Base-by-base conservation (phyloP, 768 basidiomycete species). In the Collybia sp. region DNA sequence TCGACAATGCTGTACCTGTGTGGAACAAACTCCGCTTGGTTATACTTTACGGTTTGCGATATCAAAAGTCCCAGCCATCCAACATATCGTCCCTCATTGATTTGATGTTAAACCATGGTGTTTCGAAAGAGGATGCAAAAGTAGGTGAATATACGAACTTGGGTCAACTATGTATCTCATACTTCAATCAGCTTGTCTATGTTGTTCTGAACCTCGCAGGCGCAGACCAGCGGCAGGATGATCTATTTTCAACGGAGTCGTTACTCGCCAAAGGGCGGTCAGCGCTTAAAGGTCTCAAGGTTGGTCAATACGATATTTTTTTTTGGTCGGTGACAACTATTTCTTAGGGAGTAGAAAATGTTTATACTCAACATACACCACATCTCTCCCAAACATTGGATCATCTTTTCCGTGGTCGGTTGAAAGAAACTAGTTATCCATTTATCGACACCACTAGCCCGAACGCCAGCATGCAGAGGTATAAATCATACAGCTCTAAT, bases 361-460 rank as follows among this genome's bases (percentile, higher is more conserved):
- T 98, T 12, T 99, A 97, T 62, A 99, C 93, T 46, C 96, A 98
- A 55, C 96, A 98, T 57, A 84, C 83, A 12, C 96, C 96, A 6
- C 93, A 94, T 64, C 72, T 99, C 5, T 83, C 88, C 1, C 87
- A 96, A 58, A 98, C 95, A 2, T 67, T 98, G 12, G 96, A 99
- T 57, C 77, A 88, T 43, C 67, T 99, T 3, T 78, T 94, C 57
- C 91, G 82, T 60, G 94, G 93, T 9, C 75, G 86, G 44, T 65
- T 99, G 48, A 83, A 80, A 54, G 96, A 99, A 53, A 76, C 83
- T 2, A 93, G 82, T 49, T 91, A 98, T 64, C 93, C 95, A 2
- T 98, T 93, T 72, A 55, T 93, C 5, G 83, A 86, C 8, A 71
- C 70, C 6, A 63, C 71, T 32, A 85, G 87, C 18, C 68, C 77